Evolutionary conservation across 2,329 filamentous ascomycete species (phyloP).

Genomic region (Gaeumannomyces tritici): DNA sequence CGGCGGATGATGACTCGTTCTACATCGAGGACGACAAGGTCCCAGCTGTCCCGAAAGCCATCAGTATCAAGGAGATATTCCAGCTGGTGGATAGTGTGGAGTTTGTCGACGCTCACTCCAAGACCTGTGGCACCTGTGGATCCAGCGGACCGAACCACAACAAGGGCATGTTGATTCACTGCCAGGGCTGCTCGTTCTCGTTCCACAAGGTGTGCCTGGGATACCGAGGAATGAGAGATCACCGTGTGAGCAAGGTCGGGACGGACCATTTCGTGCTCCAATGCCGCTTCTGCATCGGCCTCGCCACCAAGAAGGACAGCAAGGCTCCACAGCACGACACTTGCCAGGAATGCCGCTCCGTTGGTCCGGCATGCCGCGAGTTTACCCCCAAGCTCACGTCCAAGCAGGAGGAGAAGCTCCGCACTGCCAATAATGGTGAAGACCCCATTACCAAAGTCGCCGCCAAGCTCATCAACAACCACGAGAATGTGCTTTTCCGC

Average conservation of each 20-base stretch:
- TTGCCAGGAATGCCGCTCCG: slow-evolving; percentile 60
- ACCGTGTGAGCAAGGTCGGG: slow-evolving; percentile 78
- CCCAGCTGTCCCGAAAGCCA: slow-evolving; percentile 38
- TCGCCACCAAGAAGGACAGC: slow-evolving; percentile 58
- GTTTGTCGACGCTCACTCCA: slow-evolving; percentile 63
- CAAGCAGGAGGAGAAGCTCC: slow-evolving; percentile 73
- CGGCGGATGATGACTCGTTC: slow-evolving; percentile 47
- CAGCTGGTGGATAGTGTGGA: slow-evolving; percentile 48
- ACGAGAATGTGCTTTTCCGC: slow-evolving; percentile 70
- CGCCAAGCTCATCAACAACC: slow-evolving; percentile 60
- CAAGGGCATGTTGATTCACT: slow-evolving; percentile 68
- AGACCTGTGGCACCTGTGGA: slow-evolving; percentile 63
- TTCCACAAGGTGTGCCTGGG: slow-evolving; percentile 84
- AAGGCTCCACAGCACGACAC: slow-evolving; percentile 56
- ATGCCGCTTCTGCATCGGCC: slow-evolving; percentile 73
- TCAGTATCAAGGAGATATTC: slow-evolving; percentile 67
- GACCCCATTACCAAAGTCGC: slow-evolving; percentile 66
- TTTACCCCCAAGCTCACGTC: slow-evolving; percentile 66
- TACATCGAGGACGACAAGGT: slow-evolving; percentile 37
- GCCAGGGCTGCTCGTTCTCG: slow-evolving; percentile 79
- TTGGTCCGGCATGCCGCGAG: slow-evolving; percentile 61
- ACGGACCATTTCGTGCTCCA: slow-evolving; percentile 76
- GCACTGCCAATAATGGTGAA: slow-evolving; percentile 66
- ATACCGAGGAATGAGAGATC: slow-evolving; percentile 63
- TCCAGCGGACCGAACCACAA: slow-evolving; percentile 39